Evolutionary conservation across 192 early-diverging fungal species (phyloP), one percentile per base, ranked within the genome.

Genomic region (Coemansia erecta): DNA sequence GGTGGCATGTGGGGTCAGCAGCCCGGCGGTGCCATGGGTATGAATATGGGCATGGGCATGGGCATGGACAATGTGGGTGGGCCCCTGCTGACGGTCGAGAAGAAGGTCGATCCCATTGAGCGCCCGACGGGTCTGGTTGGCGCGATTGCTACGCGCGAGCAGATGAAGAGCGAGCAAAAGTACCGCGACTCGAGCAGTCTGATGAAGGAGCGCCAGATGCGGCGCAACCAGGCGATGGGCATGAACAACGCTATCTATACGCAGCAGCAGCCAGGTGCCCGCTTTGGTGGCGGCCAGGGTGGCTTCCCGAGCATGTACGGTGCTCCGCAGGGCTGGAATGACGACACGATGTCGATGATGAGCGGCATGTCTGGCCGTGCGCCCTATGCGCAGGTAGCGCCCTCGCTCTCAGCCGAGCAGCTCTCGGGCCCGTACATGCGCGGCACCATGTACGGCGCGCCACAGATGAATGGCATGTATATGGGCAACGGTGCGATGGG

Each of bases 101-200:
- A 74, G 42, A 82, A 79, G 64, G 60, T 15, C 14, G 81, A 82
- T 53, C 76, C 76, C 15, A 75, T 72, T 11, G 67, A 74, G 63
- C 63, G 68, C 15, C 70, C 71, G 11, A 78, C 72, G 0, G 81
- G 81, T 3, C 66, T 82, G 42, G 81, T 82, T 7, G 81, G 81
- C 24, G 81, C 81, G 6, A 82, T 82, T 62, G 81, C 81, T 48
- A 75, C 66, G 23, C 76, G 75, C 44, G 76, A 82, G 72, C 81
- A 82, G 58, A 67, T 79, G 68, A 72, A 73, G 69, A 74, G 67
- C 64, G 69, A 75, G 64, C 71, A 75, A 60, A 82, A 82, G 58
- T 82, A 82, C 59, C 72, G 72, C 56, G 76, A 82, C 56, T 74
- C 81, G 35, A 76, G 65, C 69, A 75, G 72, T 19, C 59, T 81